Percentiles rank a stretch among this genome's conserved stretches.
Conservation (phyloP, 345 rosid genomes). For the Trapa bicornis region DNA sequence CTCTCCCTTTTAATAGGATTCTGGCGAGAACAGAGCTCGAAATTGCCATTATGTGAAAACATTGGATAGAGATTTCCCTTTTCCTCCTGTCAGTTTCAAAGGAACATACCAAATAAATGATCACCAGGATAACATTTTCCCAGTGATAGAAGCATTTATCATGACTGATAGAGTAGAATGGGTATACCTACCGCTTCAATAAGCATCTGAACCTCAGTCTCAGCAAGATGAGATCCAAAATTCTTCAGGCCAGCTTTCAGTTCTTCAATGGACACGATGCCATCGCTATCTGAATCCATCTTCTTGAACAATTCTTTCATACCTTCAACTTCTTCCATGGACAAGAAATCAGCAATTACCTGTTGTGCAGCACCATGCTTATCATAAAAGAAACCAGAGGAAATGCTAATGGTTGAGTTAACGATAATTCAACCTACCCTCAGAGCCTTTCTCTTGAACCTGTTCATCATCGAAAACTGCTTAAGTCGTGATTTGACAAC, state of each 20-base stretch:
- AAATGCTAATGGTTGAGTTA: not conserved
- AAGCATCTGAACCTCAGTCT: conserved; percentile 91
- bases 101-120: not conserved
- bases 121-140: not conserved
- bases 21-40: too few species aligned
- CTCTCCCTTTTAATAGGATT: too few species aligned
- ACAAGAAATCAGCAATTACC: conserved; percentile 97
- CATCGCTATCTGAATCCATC: conserved; percentile 87
- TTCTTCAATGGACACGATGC: conserved; percentile 76
- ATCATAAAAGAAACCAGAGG: not conserved
- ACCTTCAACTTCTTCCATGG: conserved; percentile 81
- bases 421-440: conserved; percentile 49
- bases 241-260: conserved; percentile 75
- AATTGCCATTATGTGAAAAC: too few species aligned
- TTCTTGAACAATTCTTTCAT: conserved; percentile 89
- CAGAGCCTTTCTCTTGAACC: conserved; percentile 98
- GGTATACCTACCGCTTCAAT: conserved; percentile 76
- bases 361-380: conserved; percentile 14
- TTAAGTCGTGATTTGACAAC: conserved; percentile 92
- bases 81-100: not conserved
- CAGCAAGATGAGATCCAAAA: conserved; percentile 76
- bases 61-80: too few species aligned
- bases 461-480: conserved; percentile 98
- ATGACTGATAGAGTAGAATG: not conserved
- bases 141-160: not conserved